Conservation (phyloP, 257 asterid species). For the Plantago major region DNA sequence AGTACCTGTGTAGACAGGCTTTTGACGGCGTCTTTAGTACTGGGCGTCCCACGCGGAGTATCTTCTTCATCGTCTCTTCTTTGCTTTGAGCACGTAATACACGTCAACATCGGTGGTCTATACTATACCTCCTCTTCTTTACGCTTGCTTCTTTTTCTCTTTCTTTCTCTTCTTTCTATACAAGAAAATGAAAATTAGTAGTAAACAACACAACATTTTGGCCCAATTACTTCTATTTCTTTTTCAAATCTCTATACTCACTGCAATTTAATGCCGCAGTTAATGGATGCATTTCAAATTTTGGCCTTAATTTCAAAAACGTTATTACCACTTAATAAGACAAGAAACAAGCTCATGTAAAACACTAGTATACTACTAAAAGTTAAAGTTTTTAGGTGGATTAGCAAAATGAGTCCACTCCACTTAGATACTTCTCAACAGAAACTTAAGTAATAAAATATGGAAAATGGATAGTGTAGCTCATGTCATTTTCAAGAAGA, state of each 20-base stretch:
- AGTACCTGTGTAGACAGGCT: conserved; percentile 96
- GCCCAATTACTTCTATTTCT: too few species aligned
- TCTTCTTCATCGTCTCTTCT: conserved; percentile 57
- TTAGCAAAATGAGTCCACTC: too few species aligned
- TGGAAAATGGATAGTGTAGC: not conserved
- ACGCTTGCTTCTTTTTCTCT: not conserved
- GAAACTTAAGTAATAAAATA: not conserved
- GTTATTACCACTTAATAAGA: too few species aligned
- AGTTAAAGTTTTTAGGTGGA: too few species aligned
- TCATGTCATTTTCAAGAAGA: conserved; percentile 8
- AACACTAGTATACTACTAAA: too few species aligned
- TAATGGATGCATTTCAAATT: too few species aligned
- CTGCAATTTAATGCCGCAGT: too few species aligned
- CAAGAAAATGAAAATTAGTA: not conserved
- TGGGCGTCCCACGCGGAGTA: conserved; percentile 85
- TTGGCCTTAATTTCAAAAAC: too few species aligned
- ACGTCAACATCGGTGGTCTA: conserved; percentile 71
- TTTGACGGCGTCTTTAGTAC: conserved; percentile 92
- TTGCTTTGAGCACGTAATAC: conserved; percentile 96
- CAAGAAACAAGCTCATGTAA: too few species aligned
- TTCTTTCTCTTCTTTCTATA: not conserved
- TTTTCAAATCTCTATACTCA: too few species aligned
- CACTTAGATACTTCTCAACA: not conserved
- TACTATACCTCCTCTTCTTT: not conserved
- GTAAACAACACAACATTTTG: too few species aligned